phyloP scores from a whole-genome alignment of 208 protist species.

The Endotrypanum monterogeii region DNA sequence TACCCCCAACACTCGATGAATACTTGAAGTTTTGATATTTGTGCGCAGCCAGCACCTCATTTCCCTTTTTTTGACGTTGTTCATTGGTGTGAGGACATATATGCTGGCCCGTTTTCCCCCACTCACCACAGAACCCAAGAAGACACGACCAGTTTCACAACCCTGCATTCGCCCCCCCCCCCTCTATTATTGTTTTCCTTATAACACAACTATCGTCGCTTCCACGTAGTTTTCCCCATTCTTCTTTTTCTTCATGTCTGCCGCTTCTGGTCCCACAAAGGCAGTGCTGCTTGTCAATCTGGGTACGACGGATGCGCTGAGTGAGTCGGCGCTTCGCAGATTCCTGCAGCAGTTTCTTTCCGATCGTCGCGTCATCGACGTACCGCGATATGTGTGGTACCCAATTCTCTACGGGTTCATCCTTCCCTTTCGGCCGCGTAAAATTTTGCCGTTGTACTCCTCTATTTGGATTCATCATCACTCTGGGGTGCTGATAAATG shows the following conservation, averaged over 20 bases:
- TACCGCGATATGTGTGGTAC: conserved; percentile 43
- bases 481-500: conserved; percentile 18
- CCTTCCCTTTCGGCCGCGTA: conserved; percentile 40
- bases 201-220: background rate
- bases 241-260: conserved; percentile 8
- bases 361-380: conserved; percentile 45
- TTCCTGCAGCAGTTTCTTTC: conserved; percentile 43
- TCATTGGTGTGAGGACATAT: too few relatives aligned
- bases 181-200: background rate
- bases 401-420: conserved; percentile 59
- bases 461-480: conserved; percentile 35
- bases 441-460: conserved; percentile 28
- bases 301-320: conserved; percentile 29
- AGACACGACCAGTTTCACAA: too few relatives aligned
- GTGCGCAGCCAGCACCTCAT: too few relatives aligned
- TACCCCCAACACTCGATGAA: too few relatives aligned
- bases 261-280: conserved; percentile 1
- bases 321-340: conserved; percentile 17
- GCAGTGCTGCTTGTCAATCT: conserved; percentile 50
- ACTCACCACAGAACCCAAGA: too few relatives aligned
- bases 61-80: too few relatives aligned
- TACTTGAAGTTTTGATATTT: too few relatives aligned
- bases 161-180: background rate
- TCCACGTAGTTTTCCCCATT: background rate
- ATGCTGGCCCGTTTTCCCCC: too few relatives aligned